Evolutionary conservation across 2,329 filamentous ascomycete species (phyloP), one percentile per base, ranked within the genome.

Genomic region (Beauveria caledonica): DNA sequence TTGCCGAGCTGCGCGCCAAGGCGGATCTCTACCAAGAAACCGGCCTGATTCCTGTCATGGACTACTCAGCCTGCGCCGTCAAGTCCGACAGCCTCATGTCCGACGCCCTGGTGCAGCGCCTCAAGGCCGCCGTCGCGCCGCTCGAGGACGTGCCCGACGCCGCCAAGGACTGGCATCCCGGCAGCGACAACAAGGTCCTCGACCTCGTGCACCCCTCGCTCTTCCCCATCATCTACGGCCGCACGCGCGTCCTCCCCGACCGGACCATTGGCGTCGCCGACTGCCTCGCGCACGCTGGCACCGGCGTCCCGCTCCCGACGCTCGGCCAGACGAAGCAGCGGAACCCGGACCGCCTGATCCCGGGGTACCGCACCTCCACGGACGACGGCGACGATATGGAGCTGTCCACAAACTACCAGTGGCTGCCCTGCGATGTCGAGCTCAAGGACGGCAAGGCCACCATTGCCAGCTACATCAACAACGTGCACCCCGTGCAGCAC

Each of bases 161-260:
- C 0, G 54, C 74, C 39, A 79, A 80, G 63, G 85, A 87, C 68
- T 89, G 80, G 78, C 83, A 88, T 68, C 86, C 85, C 0, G 74
- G 78, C 2, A 84, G 80, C 0, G 73, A 83, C 36, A 69, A 73
- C 0, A 78, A 77, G 62, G 84, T 89, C 1, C 77, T 86, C 0
- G 80, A 89, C 66, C 72, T 88, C 1, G 77, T 88, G 5, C 80
- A 88, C 64, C 85, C 86, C 1, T 88, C 84, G 0, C 73, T 88
- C 7, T 88, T 79, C 64, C 84, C 86, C 0, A 69, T 88, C 0
- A 68, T 83, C 1, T 85, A 83, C 64, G 82, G 80, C 0, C 69
- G 70, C 15, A 77, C 76, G 2, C 73, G 74, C 3, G 65, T 73
- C 17, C 49, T 73, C 1, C 50, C 65, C 1, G 58, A 71, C 45